A percentile compares a stretch with the other conserved stretches of the same genome.
Evolutionary conservation across 352 stramenopile genomes (phyloP).

Genomic region (Plasmopara halstedii): DNA sequence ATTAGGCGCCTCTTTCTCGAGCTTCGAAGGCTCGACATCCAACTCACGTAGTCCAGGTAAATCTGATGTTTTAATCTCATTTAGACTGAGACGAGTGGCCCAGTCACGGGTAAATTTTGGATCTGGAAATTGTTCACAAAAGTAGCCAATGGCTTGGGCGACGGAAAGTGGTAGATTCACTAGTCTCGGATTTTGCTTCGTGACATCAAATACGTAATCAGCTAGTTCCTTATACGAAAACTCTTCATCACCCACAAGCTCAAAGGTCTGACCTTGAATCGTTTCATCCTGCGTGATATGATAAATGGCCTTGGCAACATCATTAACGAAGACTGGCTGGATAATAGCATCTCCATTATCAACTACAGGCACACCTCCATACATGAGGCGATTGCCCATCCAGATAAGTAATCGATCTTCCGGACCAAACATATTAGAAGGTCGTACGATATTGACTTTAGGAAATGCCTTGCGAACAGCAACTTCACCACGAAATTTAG

Average conservation of each 20-base stretch:
- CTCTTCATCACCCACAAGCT: constrained; percentile 94
- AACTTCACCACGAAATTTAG: constrained; percentile 81
- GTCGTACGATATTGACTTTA: constrained; percentile 93
- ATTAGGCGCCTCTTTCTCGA: constrained; percentile 93
- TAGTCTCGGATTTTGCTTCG: constrained; percentile 61
- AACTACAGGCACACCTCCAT: constrained; percentile 85
- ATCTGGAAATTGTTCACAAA: constrained; percentile 78
- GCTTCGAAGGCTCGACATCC: constrained; percentile 83
- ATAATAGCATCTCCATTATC: constrained; percentile 90
- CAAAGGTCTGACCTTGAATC: constrained; percentile 91
- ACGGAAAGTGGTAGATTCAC: constrained; percentile 77
- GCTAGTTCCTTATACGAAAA: constrained; percentile 96
- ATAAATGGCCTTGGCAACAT: constrained; percentile 78
- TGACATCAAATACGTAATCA: constrained; percentile 93
- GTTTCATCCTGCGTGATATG: constrained; percentile 65
- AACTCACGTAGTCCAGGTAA: constrained; percentile 73
- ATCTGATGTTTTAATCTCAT: constrained; percentile 79
- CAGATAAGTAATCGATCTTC: constrained; percentile 95
- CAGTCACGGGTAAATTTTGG: constrained; percentile 77
- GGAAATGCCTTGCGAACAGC: constrained; percentile 91
- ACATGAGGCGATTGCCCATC: constrained; percentile 67
- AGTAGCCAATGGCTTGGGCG: constrained; percentile 69
- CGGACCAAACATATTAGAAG: constrained; percentile 91
- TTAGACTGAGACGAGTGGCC: constrained; percentile 64
- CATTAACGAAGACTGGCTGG: constrained; percentile 89